These are phyloP conservation scores for Coniferiporia weirii DNA, from an alignment of 1,284 basidiomycete genomes.

Conservation along the genomic window DNA sequence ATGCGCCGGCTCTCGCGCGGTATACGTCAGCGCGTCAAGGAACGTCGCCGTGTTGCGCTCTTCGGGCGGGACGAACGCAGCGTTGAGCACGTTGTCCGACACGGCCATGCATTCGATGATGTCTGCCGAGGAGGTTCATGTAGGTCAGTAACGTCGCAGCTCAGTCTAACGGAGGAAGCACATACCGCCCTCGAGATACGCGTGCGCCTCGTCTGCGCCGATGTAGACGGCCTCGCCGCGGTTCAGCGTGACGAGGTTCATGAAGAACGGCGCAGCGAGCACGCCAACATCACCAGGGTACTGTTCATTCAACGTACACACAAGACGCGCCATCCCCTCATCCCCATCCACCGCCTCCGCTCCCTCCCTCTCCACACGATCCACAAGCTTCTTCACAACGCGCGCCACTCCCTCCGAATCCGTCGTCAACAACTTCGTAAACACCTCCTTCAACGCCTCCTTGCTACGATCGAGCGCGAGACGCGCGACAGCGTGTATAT, in stretches of 20 bases:
- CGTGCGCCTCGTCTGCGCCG: slow-evolving; percentile 61
- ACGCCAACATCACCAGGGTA: slow-evolving; percentile 59
- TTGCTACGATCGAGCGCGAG: slow-evolving; percentile 2
- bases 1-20: slow-evolving; percentile 13
- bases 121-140: slow-evolving; percentile 20
- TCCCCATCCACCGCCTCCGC: slow-evolving; percentile 23
- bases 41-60: slow-evolving; percentile 26
- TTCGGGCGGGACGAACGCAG: slow-evolving; percentile 28
- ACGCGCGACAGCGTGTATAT: slow-evolving; percentile 26
- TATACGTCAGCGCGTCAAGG: slow-evolving; percentile 19
- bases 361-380: slow-evolving; percentile 30
- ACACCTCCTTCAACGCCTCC: slow-evolving; percentile 37
- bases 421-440: slow-evolving; percentile 40
- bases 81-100: slow-evolving; percentile 34
- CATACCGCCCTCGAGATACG: slow-evolving; percentile 57
- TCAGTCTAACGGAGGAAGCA: neutral
- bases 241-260: slow-evolving; percentile 54
- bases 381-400: slow-evolving; percentile 33
- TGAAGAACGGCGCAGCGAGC: slow-evolving; percentile 54
- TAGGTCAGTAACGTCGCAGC: neutral
- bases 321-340: slow-evolving; percentile 34
- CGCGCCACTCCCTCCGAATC: slow-evolving; percentile 32
- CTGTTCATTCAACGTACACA: slow-evolving; percentile 45
- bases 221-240: slow-evolving; percentile 58
- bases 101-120: slow-evolving; percentile 36